phyloP scores from a whole-genome alignment of 768 basidiomycete species.

The Tricholoma bakamatsutake region DNA sequence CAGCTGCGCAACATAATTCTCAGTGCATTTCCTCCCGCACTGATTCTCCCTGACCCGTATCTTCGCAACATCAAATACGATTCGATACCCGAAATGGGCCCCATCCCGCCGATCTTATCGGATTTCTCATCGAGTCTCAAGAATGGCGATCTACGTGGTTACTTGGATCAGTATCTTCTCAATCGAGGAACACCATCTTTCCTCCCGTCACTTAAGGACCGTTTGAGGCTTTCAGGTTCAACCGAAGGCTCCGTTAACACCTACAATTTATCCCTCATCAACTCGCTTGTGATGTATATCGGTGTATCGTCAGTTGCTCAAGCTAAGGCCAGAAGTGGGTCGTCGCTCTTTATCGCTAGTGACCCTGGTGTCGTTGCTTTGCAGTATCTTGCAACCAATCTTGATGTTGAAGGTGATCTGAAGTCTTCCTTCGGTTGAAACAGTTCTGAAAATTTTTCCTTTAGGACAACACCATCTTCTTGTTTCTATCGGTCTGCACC shows the following conservation, averaged over 20 bases:
- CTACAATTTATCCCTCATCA: conserved; percentile 88
- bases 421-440: neutral
- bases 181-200: conserved; percentile 67
- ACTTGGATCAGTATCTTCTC: conserved; percentile 83
- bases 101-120: conserved; percentile 84
- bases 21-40: conserved; percentile 84
- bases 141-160: conserved; percentile 68
- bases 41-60: conserved; percentile 83
- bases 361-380: conserved; percentile 84
- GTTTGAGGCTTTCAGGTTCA: conserved; percentile 48
- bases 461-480: conserved; percentile 93
- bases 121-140: conserved; percentile 86
- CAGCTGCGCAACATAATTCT: conserved; percentile 96
- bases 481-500: conserved; percentile 87
- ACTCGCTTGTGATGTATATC: conserved; percentile 92
- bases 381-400: conserved; percentile 73
- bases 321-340: conserved; percentile 79
- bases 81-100: conserved; percentile 82
- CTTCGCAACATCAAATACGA: conserved; percentile 71
- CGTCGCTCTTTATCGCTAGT: conserved; percentile 71
- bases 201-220: conserved; percentile 74
- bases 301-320: conserved; percentile 91
- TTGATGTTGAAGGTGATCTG: conserved; percentile 81
- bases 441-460: conserved; percentile 22
- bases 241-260: conserved; percentile 45